Percentiles rank a stretch among this genome's conserved stretches.
phyloP scores from a whole-genome alignment of 495 filamentous ascomycete genomes.

The Astrocystis sublimbata region DNA sequence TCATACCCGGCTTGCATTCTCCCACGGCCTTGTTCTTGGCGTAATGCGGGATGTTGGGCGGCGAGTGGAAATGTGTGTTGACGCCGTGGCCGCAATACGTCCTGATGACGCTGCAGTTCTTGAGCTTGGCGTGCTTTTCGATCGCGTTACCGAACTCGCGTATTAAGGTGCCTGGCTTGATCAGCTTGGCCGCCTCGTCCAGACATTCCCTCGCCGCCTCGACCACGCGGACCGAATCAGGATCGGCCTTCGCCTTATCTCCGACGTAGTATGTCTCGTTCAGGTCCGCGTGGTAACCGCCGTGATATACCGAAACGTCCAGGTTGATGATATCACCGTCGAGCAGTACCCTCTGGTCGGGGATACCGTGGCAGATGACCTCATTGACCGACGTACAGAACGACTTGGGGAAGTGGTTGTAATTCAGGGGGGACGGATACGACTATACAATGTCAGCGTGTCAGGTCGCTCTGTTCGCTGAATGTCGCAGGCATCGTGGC shows the following conservation, averaged over 20 bases:
- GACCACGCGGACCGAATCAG: constrained; percentile 80
- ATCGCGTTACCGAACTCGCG: constrained; percentile 81
- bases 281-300: constrained; percentile 83
- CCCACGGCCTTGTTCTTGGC: constrained; percentile 90
- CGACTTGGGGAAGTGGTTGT: constrained; percentile 95
- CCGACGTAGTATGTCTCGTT: constrained; percentile 95
- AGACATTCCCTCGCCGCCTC: constrained; percentile 80
- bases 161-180: constrained; percentile 85
- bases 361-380: constrained; percentile 93
- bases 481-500: constrained; percentile 19
- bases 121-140: constrained; percentile 80
- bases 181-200: constrained; percentile 77
- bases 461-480: too few relatives aligned
- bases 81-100: constrained; percentile 91
- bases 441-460: constrained; percentile 50
- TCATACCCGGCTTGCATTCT: constrained; percentile 84
- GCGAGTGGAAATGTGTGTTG: constrained; percentile 80
- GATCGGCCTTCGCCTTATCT: constrained; percentile 68
- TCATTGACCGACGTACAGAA: constrained; percentile 96
- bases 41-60: constrained; percentile 86
- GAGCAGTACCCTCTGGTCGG: constrained; percentile 72
- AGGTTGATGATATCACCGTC: constrained; percentile 91
- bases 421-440: constrained; percentile 96
- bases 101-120: constrained; percentile 78
- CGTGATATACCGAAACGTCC: constrained; percentile 84